phyloP scores from a whole-genome alignment of 2,329 filamentous ascomycete species.

The Arthrobotrys sphaeroides region DNA sequence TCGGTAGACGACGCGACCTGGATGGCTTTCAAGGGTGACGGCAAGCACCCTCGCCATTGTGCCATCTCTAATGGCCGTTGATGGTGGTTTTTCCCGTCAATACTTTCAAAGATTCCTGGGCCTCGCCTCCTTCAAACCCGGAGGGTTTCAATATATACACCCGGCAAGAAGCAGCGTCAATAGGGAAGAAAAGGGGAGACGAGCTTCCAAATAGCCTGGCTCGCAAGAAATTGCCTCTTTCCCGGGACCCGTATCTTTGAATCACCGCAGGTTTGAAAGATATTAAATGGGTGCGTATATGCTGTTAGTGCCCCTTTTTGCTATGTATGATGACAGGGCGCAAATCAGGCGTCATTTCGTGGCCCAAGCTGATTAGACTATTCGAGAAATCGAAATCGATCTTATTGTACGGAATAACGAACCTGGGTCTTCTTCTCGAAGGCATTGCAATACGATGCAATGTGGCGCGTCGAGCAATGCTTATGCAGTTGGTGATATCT shows the following conservation, averaged over 20 bases:
- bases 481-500: constrained; percentile 13
- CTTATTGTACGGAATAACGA: no score
- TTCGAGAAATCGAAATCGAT: background rate
- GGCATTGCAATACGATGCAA: background rate
- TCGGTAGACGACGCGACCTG: background rate
- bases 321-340: background rate
- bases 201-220: constrained; percentile 16
- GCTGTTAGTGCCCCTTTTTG: constrained; percentile 22
- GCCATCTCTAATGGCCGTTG: background rate
- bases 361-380: background rate
- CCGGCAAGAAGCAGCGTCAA: constrained; percentile 17
- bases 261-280: constrained; percentile 41
- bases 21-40: background rate
- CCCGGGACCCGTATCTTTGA: constrained; percentile 15
- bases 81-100: background rate
- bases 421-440: no score
- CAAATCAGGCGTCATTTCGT: constrained; percentile 18
- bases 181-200: constrained; percentile 26
- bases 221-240: constrained; percentile 21
- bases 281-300: constrained; percentile 17
- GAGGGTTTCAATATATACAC: constrained; percentile 43
- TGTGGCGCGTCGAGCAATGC: background rate
- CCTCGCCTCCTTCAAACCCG: constrained; percentile 46
- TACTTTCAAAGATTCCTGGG: background rate
- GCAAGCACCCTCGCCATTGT: background rate